phyloP scores from a whole-genome alignment of 2,329 filamentous ascomycete genomes.

The Penicillium crustosum region DNA sequence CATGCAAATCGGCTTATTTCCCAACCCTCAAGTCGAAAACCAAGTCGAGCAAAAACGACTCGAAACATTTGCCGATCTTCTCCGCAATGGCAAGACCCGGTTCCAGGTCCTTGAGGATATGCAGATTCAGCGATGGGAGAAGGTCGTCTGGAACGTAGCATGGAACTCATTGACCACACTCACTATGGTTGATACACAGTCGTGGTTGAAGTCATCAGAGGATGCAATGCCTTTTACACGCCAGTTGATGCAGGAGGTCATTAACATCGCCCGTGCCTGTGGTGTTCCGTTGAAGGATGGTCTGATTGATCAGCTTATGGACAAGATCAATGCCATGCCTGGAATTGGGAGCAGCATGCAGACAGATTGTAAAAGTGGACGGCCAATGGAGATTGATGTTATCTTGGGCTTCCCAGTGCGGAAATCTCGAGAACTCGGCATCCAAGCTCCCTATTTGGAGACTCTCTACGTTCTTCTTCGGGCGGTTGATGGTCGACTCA shows the following conservation, averaged over 20 bases:
- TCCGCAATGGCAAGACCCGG: conserved; percentile 45
- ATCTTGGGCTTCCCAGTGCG: conserved; percentile 46
- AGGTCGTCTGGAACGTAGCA: conserved; percentile 45
- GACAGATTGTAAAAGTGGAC: conserved; percentile 42
- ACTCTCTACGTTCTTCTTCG: conserved; percentile 38
- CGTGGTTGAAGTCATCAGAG: conserved; percentile 43
- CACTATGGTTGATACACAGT: conserved; percentile 44
- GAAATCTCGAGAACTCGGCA: conserved; percentile 41
- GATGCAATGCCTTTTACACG: conserved; percentile 43
- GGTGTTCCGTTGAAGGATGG: conserved; percentile 40
- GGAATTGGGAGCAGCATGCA: conserved; percentile 49
- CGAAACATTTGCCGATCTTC: conserved; percentile 42
- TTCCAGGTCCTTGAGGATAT: conserved; percentile 38
- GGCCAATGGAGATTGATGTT: conserved; percentile 49
- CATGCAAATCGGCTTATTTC: conserved; percentile 56
- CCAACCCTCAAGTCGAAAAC: conserved; percentile 35
- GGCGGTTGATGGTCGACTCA: conserved; percentile 28
- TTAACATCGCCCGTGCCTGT: conserved; percentile 42
- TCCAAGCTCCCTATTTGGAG: conserved; percentile 43
- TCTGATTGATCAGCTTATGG: conserved; percentile 41
- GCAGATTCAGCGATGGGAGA: conserved; percentile 43
- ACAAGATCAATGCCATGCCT: conserved; percentile 42
- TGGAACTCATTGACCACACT: conserved; percentile 47
- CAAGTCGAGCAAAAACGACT: conserved; percentile 41
- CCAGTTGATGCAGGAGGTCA: conserved; percentile 46